These are phyloP conservation scores for Odontarrhena argentea DNA, from an alignment of 345 rosid genomes.

Conservation along the genomic window DNA sequence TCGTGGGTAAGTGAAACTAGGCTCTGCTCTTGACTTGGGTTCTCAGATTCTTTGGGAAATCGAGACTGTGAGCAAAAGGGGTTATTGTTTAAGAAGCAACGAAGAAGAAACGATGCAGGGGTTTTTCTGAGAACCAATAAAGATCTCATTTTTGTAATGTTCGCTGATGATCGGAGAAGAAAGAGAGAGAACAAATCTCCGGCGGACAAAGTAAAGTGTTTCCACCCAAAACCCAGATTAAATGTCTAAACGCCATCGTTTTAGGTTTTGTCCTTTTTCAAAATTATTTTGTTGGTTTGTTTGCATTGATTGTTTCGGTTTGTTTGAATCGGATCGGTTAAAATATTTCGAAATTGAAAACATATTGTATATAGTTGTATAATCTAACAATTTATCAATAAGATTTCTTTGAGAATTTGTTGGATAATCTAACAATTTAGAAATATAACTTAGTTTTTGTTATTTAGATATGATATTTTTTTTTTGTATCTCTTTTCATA, in stretches of 20 bases:
- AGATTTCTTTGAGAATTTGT: too few relatives aligned
- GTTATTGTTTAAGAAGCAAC: slow-evolving; percentile 35
- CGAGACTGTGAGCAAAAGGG: slow-evolving; percentile 50
- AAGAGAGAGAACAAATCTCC: background rate
- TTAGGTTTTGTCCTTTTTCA: background rate
- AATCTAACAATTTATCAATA: too few relatives aligned
- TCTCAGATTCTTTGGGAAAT: slow-evolving; percentile 28
- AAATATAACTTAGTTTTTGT: too few relatives aligned
- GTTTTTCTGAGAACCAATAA: slow-evolving; percentile 35
- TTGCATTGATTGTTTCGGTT: too few relatives aligned
- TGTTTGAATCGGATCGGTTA: too few relatives aligned
- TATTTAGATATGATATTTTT: too few relatives aligned
- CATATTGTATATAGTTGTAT: too few relatives aligned
- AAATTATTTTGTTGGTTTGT: too few relatives aligned
- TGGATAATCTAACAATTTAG: too few relatives aligned
- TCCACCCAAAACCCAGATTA: background rate
- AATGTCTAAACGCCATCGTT: slow-evolving; percentile 25
- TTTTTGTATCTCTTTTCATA: background rate
- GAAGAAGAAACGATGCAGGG: slow-evolving; percentile 31
- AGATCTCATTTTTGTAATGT: slow-evolving; percentile 37
- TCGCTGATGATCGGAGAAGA: slow-evolving; percentile 32
- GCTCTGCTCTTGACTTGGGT: slow-evolving; percentile 20
- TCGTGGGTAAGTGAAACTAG: slow-evolving; percentile 10
- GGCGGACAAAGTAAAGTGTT: background rate
- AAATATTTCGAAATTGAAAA: too few relatives aligned